Base-by-base conservation (phyloP, 768 basidiomycete genomes). In the Saitozyma podzolica region DNA sequence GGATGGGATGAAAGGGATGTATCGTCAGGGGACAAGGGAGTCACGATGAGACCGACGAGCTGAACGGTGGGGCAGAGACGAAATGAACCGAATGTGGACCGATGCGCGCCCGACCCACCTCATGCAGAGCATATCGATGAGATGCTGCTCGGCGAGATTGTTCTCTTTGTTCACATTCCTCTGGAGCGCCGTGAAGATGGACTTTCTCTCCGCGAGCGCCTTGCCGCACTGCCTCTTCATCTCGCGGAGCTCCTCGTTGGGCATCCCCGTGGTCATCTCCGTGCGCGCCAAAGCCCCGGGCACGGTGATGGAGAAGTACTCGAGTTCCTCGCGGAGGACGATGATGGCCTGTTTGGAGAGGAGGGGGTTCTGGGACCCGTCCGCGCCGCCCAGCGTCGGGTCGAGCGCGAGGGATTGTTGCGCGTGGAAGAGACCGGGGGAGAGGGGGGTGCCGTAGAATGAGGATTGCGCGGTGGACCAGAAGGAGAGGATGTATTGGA, bases 121-220 rank as follows among this genome's bases (percentile, higher is more conserved):
- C 92, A 97, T 96, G 82, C 95, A 98, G 65, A 99, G 84, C 96
- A 99, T 99, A 81, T 98, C 96, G 80, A 99, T 99, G 72, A 99
- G 83, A 82, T 99, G 96, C 81, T 98, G 95, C 81, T 99, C 96
- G 16, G 96, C 96, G 58, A 96, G 84, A 79, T 99, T 98, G 78
- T 97, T 97, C 82, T 97, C 95, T 83, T 95, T 95, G 82, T 95
- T 95, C 66, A 98, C 95, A 80, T 99, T 99, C 72, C 96, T 85
- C 83, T 99, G 95, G 59, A 99, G 83, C 47, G 96, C 96, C 3
- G 95, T 95, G 79, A 99, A 99, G 74, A 99, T 96, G 80, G 88
- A 91, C 75, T 85, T 85, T 80, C 91, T 90, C 61, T 89, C 89
- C 79, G 95, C 88, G 65, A 99, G 84, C 72, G 88, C 89, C 66